A percentile compares a stretch with the other conserved stretches of the same genome.
Conservation (phyloP, 1,284 basidiomycete genomes). For the Bondarzewia mesenterica region DNA sequence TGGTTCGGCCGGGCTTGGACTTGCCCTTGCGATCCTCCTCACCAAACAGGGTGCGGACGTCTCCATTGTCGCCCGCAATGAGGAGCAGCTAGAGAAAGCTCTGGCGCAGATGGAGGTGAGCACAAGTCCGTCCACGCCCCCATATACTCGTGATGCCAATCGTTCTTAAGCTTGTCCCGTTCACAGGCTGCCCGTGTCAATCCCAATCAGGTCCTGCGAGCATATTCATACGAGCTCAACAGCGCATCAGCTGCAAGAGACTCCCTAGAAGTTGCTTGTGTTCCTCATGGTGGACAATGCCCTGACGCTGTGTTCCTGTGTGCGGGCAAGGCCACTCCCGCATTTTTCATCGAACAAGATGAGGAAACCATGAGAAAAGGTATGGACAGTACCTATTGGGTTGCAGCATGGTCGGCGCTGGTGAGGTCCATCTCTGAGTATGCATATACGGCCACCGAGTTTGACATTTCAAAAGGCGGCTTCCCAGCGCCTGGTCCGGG, state of each 20-base stretch:
- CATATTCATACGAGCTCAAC: neutral
- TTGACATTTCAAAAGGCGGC: slow-evolving; percentile 24
- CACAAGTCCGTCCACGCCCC: too few relatives aligned
- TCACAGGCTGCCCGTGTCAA: neutral
- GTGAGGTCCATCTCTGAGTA: slow-evolving; percentile 42
- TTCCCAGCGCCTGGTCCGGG: slow-evolving; percentile 61
- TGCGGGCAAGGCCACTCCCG: slow-evolving; percentile 63
- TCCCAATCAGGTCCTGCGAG: neutral
- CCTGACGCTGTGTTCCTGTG: slow-evolving; percentile 78
- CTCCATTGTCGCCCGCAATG: slow-evolving; percentile 72
- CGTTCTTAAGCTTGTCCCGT: too few relatives aligned
- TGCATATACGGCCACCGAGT: neutral
- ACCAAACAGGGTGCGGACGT: slow-evolving; percentile 72
- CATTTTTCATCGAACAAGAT: slow-evolving; percentile 65
- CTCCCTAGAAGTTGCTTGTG: too few relatives aligned
- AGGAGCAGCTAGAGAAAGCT: slow-evolving; percentile 52
- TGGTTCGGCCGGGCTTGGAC: slow-evolving; percentile 74
- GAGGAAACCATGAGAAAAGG: slow-evolving; percentile 52
- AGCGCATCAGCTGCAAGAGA: neutral
- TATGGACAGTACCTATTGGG: slow-evolving; percentile 61
- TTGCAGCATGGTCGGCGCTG: slow-evolving; percentile 73
- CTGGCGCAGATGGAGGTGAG: slow-evolving; percentile 54
- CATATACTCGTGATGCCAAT: too few relatives aligned
- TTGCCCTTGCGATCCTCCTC: slow-evolving; percentile 63
- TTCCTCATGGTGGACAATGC: slow-evolving; percentile 42